Evolutionary conservation across 1,284 basidiomycete genomes (phyloP), one percentile per base, ranked within the genome.

Genomic region (Vanrija pseudolonga): DNA sequence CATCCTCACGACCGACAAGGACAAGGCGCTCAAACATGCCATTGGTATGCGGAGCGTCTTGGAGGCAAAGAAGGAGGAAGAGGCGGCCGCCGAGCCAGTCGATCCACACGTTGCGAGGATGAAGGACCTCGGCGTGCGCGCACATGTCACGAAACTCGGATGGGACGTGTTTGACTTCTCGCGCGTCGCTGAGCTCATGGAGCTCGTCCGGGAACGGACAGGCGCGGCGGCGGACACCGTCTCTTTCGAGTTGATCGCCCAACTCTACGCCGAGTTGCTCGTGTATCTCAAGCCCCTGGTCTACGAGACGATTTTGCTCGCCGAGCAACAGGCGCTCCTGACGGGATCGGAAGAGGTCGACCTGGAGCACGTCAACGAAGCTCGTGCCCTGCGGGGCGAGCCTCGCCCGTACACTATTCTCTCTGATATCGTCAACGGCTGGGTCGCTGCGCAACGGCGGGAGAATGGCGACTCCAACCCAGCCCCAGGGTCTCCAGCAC

Each of bases 91-190:
- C n/a, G 18, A 23, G 18, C 12, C 6, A 3, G 17, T 12, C 23
- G 43, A 50, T 8, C 24, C 15, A 3, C 44, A 39, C 2, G 44
- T 51, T 8, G 19, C 28, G 20, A 15, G 11, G 6, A 45, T 57
- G 15, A 41, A 26, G 4, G 36, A 42, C 1, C 24, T 50, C 11
- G 48, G 40, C 4, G 40, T 41, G 4, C 38, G 28, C 3, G 4
- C 8, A 2, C 46, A 53, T 28, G n/a, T 60, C 24, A 20, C 26
- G 17, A 40, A 50, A 11, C 42, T 40, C 5, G 59, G 59, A 0
- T 55, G 61, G 51, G 65, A 65, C 26, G 37, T 67, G n/a, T 61
- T 67, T 57, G 60, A 62, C 48, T 64, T 50, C 50, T 36, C 45
- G 1, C 40, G 46, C 26, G 50, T 63, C 28, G 50, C 51, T 5